Evolutionary conservation across 1,139 yeast genomes (phyloP).

Genomic region (Saccharomyces hybrid): DNA sequence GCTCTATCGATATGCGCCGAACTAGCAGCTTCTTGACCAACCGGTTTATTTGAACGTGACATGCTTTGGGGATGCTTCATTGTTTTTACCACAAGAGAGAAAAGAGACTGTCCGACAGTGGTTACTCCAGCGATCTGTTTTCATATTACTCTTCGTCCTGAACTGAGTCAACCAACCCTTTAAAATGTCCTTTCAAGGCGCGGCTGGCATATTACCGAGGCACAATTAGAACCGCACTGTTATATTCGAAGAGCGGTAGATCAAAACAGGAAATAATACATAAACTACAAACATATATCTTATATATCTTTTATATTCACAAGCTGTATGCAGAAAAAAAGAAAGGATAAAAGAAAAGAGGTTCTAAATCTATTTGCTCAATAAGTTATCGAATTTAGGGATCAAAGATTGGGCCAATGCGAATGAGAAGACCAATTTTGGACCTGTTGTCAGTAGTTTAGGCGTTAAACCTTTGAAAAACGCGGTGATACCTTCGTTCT

Average conservation of each 20-base stretch:
- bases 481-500: conserved; percentile 80
- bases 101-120: neutral
- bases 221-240: neutral
- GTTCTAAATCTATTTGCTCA: conserved; percentile 23
- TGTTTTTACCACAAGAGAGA: neutral
- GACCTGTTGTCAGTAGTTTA: conserved; percentile 93
- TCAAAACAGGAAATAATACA: neutral
- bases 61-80: neutral
- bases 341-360: neutral
- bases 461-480: conserved; percentile 97
- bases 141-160: neutral
- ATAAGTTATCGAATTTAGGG: conserved; percentile 80
- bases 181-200: neutral
- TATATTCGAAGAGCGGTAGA: too few species aligned
- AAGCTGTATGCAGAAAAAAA: neutral
- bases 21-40: conserved; percentile 1
- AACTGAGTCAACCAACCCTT: neutral
- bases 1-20: neutral
- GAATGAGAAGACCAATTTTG: conserved; percentile 91
- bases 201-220: neutral
- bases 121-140: neutral
- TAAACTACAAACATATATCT: neutral
- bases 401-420: conserved; percentile 95
- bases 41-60: conserved; percentile 3
- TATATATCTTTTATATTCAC: neutral